phyloP scores from a whole-genome alignment of 2,329 filamentous ascomycete species.

The Colletotrichum higginsianum region DNA sequence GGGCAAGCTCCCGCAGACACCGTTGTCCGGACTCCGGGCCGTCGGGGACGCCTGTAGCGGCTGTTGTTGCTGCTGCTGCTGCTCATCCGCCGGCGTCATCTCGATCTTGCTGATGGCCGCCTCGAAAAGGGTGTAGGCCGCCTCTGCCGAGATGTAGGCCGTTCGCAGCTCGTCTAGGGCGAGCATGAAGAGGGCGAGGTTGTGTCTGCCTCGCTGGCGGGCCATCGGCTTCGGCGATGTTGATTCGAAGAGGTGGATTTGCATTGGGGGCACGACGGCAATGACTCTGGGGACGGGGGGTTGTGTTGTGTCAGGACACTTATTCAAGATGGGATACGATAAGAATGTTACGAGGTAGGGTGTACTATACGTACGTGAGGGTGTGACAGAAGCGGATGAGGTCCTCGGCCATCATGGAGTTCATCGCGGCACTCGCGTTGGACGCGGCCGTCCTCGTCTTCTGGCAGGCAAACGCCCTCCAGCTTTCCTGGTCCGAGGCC shows the following conservation, averaged over 20 bases:
- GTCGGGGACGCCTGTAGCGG: background rate
- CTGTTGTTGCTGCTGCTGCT: background rate
- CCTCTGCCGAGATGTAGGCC: slow-evolving; percentile 34
- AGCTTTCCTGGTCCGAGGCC: slow-evolving; percentile 27
- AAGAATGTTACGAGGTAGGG: too few relatives aligned
- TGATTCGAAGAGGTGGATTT: slow-evolving; percentile 36
- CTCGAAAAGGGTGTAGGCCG: slow-evolving; percentile 31
- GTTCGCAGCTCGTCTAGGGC: slow-evolving; percentile 37
- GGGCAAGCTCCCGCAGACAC: slow-evolving; percentile 7
- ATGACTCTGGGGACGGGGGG: slow-evolving; percentile 11
- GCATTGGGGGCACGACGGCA: slow-evolving; percentile 36
- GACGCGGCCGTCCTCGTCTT: slow-evolving; percentile 33
- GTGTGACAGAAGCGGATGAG: slow-evolving; percentile 27
- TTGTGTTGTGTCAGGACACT: too few relatives aligned
- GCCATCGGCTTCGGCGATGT: slow-evolving; percentile 35
- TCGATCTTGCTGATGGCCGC: slow-evolving; percentile 32
- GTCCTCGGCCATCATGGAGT: slow-evolving; percentile 36
- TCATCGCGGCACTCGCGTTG: slow-evolving; percentile 25
- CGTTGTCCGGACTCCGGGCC: background rate
- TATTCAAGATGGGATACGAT: too few relatives aligned
- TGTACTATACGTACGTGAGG: slow-evolving; percentile 23
- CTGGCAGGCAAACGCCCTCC: slow-evolving; percentile 32
- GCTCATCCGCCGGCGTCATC: slow-evolving; percentile 8
- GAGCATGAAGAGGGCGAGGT: slow-evolving; percentile 35
- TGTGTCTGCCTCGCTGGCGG: slow-evolving; percentile 36